Percentiles rank a stretch among this genome's conserved stretches.
Evolutionary conservation across 805 yeast species (phyloP).

Genomic region (Candida corydali): DNA sequence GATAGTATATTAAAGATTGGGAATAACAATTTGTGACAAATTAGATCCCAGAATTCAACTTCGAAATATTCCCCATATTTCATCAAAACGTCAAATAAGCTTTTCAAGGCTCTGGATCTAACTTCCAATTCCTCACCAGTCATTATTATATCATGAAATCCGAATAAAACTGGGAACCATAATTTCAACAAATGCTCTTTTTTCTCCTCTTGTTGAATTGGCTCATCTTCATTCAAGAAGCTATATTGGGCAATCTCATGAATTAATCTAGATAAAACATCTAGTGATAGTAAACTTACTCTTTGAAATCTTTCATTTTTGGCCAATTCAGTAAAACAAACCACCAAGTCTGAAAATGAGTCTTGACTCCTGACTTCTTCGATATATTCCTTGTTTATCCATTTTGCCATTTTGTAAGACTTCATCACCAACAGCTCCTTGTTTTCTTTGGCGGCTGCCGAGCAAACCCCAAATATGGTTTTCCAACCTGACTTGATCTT

Average conservation of each 20-base stretch:
- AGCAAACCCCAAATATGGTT: constrained; percentile 75
- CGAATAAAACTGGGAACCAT: constrained; percentile 85
- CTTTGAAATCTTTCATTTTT: constrained; percentile 82
- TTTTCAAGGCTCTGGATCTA: constrained; percentile 80
- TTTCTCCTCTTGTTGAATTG: constrained; percentile 11
- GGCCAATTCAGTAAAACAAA: constrained; percentile 73
- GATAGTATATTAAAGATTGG: constrained; percentile 85
- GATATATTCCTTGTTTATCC: constrained; percentile 58
- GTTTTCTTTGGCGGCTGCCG: constrained; percentile 62
- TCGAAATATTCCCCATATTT: constrained; percentile 77
- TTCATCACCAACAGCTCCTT: constrained; percentile 58
- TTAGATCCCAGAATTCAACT: constrained; percentile 73
- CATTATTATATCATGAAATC: constrained; percentile 88
- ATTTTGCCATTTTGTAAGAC: constrained; percentile 59
- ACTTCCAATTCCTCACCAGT: constrained; percentile 92
- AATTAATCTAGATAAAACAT: constrained; percentile 61
- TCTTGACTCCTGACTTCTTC: constrained; percentile 67
- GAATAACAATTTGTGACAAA: constrained; percentile 74
- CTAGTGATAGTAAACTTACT: constrained; percentile 74
- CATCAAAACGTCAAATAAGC: constrained; percentile 75
- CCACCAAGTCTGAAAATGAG: constrained; percentile 60
- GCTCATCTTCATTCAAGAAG: constrained; percentile 17
- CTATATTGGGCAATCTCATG: constrained; percentile 50
- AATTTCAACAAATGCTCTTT: constrained; percentile 46
- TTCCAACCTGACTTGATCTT: constrained; percentile 92